Conservation (phyloP, 192 early-diverging fungal species). For the Allomyces arbusculus region DNA sequence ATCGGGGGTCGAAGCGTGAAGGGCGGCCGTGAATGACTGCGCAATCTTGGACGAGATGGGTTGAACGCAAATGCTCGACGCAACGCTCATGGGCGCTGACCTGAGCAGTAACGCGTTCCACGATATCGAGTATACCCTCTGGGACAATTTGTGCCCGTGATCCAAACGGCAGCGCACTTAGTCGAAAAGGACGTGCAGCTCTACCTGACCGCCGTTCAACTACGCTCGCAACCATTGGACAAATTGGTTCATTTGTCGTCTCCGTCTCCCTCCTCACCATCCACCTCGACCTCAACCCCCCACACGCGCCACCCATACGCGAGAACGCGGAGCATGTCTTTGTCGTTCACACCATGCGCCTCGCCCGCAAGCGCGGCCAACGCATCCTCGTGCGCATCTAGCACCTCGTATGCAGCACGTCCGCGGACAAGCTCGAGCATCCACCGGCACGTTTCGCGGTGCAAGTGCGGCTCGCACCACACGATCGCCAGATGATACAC, state of each 20-base stretch:
- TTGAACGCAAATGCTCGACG: too few species aligned
- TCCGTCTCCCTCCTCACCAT: neutral
- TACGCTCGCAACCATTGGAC: too few species aligned
- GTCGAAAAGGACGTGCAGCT: too few species aligned
- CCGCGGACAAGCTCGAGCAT: neutral
- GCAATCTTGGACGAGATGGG: too few species aligned
- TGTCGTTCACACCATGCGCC: neutral
- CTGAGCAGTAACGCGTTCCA: too few species aligned
- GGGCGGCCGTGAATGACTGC: too few species aligned
- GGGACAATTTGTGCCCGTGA: too few species aligned
- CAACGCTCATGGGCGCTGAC: too few species aligned
- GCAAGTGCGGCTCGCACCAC: neutral
- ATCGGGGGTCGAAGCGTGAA: too few species aligned
- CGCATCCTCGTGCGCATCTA: neutral
- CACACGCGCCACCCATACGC: neutral
- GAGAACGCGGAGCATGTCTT: neutral
- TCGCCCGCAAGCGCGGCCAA: neutral
- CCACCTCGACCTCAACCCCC: neutral
- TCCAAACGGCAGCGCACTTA: too few species aligned
- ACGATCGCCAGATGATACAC: neutral
- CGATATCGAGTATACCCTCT: too few species aligned
- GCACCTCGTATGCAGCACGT: neutral
- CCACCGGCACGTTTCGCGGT: neutral
- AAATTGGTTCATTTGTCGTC: neutral
- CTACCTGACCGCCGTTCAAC: too few species aligned